Evolutionary conservation across 257 asterid species (phyloP), one percentile per base, ranked within the genome.

Genomic region (Primulina huaijiensis): DNA sequence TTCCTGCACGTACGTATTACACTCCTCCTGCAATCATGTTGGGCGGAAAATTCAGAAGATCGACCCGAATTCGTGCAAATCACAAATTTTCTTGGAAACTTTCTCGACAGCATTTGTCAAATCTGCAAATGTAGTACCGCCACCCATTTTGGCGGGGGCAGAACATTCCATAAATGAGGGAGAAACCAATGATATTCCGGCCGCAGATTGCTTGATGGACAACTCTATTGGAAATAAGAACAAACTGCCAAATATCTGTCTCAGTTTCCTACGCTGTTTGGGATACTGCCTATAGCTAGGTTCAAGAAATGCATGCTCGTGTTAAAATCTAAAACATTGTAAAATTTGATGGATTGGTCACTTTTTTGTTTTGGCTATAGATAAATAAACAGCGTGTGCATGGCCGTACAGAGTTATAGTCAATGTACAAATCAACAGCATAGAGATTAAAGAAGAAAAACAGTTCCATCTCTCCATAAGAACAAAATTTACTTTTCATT

Each of bases 11-110:
- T 56, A 58, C 74, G 77, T 8, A 63, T 88, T 14, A 76, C 69
- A 29, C 85, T 90, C 56, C 85, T 84, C 61, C 35, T 88, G 40
- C 60, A 73, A 21, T 82, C 92, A 56, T 81, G 90, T 67, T 88
- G 95, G 92, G 88, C 88, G 10, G 81, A 73, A 66, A 77, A 86
- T 50, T 90, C 95, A 1, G 71, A 68, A 63, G 77, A 78, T 19
- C 82, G 95, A 11, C 95, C 90, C 7, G 95, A 88, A 62, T 88
- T 88, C 53, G 38, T 19, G 67, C 85, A 86, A 71, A 84, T 88
- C 62, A 75, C 88, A 0, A 61, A 63, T 56, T 66, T 65, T 77
- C 80, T 88, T 1, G 60, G 76, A 30, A 73, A 77, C 37, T 46
- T 74, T 69, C 81, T 86, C 40, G 43, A 62, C 46, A 72, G 59